A percentile compares a stretch with the other conserved stretches of the same genome.
These are phyloP conservation scores for Pseudomonodictys pantanalensis DNA, from an alignment of 495 filamentous ascomycete genomes.

Conservation along the genomic window DNA sequence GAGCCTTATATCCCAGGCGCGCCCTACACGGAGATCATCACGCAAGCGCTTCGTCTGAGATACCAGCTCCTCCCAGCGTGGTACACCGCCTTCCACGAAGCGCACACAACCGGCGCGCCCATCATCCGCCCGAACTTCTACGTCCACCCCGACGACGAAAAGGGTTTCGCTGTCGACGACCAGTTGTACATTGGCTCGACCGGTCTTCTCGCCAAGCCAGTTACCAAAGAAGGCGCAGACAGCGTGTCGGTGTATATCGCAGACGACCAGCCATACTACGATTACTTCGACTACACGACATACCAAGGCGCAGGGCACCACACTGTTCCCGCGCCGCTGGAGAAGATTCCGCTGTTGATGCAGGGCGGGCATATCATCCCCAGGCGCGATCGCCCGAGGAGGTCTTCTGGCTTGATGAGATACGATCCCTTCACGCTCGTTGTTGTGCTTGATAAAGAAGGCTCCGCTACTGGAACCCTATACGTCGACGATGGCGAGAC, in stretches of 20 bases:
- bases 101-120: constrained; percentile 74
- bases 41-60: constrained; percentile 78
- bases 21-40: constrained; percentile 81
- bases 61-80: constrained; percentile 89
- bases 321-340: constrained; percentile 71
- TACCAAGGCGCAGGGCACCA: constrained; percentile 64
- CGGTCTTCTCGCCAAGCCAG: constrained; percentile 83
- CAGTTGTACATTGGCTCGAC: constrained; percentile 88
- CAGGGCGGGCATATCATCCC: constrained; percentile 89
- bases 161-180: constrained; percentile 82
- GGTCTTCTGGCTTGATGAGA: constrained; percentile 83
- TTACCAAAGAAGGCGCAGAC: constrained; percentile 69
- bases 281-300: constrained; percentile 82
- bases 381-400: constrained; percentile 79
- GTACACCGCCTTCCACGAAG: constrained; percentile 96
- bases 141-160: constrained; percentile 81
- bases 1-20: constrained; percentile 88
- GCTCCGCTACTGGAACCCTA: constrained; percentile 73
- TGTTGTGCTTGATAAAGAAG: constrained; percentile 66
- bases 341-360: constrained; percentile 85
- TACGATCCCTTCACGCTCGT: constrained; percentile 93
- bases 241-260: constrained; percentile 81
- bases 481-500: constrained; percentile 95
- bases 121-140: constrained; percentile 91
- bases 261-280: constrained; percentile 83